Base-by-base conservation (phyloP, 1,284 basidiomycete species). In the Trichosporon sp. region DNA sequence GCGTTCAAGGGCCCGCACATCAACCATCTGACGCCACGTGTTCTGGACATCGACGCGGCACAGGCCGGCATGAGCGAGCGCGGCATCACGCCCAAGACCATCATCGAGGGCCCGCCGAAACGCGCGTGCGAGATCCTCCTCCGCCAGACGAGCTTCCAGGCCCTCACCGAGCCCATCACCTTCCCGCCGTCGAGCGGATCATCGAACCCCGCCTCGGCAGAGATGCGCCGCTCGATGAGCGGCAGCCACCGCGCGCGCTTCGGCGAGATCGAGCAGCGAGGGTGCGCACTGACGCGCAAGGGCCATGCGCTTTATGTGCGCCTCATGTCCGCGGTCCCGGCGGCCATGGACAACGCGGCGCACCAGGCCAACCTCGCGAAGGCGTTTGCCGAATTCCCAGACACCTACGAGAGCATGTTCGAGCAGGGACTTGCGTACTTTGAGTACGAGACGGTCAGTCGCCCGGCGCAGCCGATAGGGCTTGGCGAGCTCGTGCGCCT, bases 11-110 rank as follows among this genome's bases (percentile, higher is more conserved):
- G 83, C 21, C 83, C 83, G 12, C 84, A 85, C 70, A 84, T 85
- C 75, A 85, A 85, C 69, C 84, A 84, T 71, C 75, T 85, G n/a
- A 85, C 83, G 7, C 84, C 83, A 15, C 70, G 83, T 15, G 82
- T 83, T 27, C 70, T 85, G 29, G 83, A 84, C 68, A 84, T 85
- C 60, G 84, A 85, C 69, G 75, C 74, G 23, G 83, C 83, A 18
- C 83, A 85, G 72, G 72, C 66, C 4, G 72, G 75, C 23, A 85
- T 85, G 84, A 72, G 71, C 21, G 73, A 72, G 31, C 75, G 81
- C 66, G 78, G 82, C 0, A 85, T 85, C 64, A 80, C 82, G 31
- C 82, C 83, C 0, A 85, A 85, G 73, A 75, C 78, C 32, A 77
- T 83, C 71, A 83, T 85, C 64, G 80, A 81, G 68, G 83, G 84